Evolutionary conservation across 2,329 filamentous ascomycete species (phyloP), one percentile per base, ranked within the genome.

Genomic region (Penicillium sp.): DNA sequence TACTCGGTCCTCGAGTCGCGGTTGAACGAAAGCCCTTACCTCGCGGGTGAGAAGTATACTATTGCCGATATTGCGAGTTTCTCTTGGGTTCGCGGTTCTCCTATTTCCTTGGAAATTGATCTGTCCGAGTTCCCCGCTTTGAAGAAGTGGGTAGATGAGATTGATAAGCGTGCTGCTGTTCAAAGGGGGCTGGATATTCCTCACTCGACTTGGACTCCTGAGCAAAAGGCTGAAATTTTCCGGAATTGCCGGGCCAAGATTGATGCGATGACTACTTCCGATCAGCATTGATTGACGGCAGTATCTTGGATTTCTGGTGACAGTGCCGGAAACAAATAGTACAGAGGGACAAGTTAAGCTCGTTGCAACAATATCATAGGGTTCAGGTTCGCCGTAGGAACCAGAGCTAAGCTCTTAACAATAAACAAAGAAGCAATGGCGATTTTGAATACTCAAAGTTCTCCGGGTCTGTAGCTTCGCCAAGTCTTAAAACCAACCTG

Each of bases 41-140:
- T 79, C 1, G 77, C 78, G 0, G 77, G 78, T 0, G 60, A 70
- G 31, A 79, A 78, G 56, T 79, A 75, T 56, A 78, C 73, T 1
- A 77, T 80, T 57, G 78, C 77, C 10, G 78, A 80, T 58, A 72
- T 80, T 42, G 74, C 76, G 12, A 75, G 67, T 56, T 80, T 73
- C 56, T 63, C 68, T 4, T 81, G 79, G 79, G 69, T 79, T 7
- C 62, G 63, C 1, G 46, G 44, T 32, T 65, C 49, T 1, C 62
- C 64, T 4, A 6, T 37, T 4, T 45, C 57, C 1, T 42, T 72
- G 46, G 68, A 68, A 27, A 63, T 72, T 44, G 65, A 72, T 42
- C 49, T 73, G 6, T 50, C 49, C 6, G 67, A 71, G 46, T 74
- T 62, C 46, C 71, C 69, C 1, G 63, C 67, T 5, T 27, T 74